Conservation (phyloP, 148 eudicot species). For the Polygonum aviculare region DNA sequence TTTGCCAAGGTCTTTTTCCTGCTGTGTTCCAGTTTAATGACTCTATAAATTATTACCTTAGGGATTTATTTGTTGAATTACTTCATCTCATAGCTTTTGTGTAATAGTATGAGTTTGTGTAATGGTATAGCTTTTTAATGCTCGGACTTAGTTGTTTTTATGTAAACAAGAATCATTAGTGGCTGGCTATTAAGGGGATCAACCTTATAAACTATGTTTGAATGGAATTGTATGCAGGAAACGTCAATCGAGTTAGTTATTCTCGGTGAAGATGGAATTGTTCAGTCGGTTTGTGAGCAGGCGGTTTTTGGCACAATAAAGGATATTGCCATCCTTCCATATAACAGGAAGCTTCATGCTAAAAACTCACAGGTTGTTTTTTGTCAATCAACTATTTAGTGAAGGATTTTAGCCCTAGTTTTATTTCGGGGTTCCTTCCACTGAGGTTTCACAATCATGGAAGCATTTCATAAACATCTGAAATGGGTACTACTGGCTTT, state of each 20-base stretch:
- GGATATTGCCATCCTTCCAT: slow-evolving; percentile 67
- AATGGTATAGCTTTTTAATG: background rate
- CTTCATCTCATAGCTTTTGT: background rate
- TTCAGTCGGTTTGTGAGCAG: slow-evolving; percentile 89
- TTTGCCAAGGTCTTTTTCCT: slow-evolving; percentile 53
- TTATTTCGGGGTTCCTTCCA: background rate
- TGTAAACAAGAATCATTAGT: background rate
- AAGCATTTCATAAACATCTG: background rate
- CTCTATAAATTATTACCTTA: background rate
- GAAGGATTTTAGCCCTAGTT: background rate
- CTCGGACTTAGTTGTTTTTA: background rate
- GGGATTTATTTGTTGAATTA: background rate
- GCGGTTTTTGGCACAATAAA: slow-evolving; percentile 85
- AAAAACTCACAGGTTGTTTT: slow-evolving; percentile 43
- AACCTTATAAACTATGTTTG: background rate
- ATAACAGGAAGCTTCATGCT: slow-evolving; percentile 42
- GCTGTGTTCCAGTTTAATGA: slow-evolving; percentile 1
- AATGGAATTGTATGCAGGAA: slow-evolving; percentile 43
- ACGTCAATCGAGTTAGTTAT: slow-evolving; percentile 82
- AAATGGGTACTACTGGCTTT: background rate
- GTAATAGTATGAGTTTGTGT: background rate
- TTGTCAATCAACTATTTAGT: slow-evolving; percentile 1
- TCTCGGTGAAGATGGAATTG: slow-evolving; percentile 68
- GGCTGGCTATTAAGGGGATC: background rate
- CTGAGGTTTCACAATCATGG: background rate